These are phyloP conservation scores for Sphagnum tenellum DNA, from an alignment of 225 moss, liverwort and hornwort species.

Conservation along the genomic window DNA sequence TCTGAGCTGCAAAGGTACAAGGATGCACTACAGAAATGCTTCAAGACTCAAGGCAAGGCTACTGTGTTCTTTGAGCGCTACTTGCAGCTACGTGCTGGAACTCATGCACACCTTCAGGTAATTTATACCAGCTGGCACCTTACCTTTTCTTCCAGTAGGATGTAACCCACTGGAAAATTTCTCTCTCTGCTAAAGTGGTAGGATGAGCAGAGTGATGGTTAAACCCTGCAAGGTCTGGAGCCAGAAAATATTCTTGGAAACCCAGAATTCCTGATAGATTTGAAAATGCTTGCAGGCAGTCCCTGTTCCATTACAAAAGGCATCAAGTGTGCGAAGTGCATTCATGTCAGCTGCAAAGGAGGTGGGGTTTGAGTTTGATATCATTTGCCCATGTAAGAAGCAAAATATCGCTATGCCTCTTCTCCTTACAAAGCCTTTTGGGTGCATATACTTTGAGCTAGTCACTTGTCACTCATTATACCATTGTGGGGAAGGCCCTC, in stretches of 20 bases:
- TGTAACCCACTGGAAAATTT: background rate
- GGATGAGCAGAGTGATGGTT: background rate
- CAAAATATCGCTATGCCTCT: too few species aligned
- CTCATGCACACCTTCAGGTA: slow-evolving; percentile 99
- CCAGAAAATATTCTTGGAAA: background rate
- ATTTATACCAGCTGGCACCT: background rate
- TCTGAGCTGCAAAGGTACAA: slow-evolving; percentile 70
- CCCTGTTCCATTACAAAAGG: slow-evolving; percentile 65
- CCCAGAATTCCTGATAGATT: too few species aligned
- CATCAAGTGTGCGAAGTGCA: slow-evolving; percentile 51
- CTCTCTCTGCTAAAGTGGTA: background rate
- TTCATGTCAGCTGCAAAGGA: slow-evolving; percentile 73
- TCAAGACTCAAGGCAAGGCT: slow-evolving; percentile 46
- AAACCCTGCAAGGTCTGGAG: background rate
- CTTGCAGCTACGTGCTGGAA: slow-evolving; percentile 81
- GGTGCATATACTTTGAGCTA: background rate
- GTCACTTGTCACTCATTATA: background rate
- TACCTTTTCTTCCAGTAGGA: background rate
- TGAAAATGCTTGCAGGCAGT: slow-evolving; percentile 44
- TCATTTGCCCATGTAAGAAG: slow-evolving; percentile 25
- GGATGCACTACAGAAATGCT: slow-evolving; percentile 61
- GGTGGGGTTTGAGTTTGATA: slow-evolving; percentile 62
- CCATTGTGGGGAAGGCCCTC: background rate
- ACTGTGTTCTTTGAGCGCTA: slow-evolving; percentile 65
- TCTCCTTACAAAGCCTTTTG: too few species aligned